phyloP scores from a whole-genome alignment of 495 filamentous ascomycete genomes.

The Podospora tetraspora region DNA sequence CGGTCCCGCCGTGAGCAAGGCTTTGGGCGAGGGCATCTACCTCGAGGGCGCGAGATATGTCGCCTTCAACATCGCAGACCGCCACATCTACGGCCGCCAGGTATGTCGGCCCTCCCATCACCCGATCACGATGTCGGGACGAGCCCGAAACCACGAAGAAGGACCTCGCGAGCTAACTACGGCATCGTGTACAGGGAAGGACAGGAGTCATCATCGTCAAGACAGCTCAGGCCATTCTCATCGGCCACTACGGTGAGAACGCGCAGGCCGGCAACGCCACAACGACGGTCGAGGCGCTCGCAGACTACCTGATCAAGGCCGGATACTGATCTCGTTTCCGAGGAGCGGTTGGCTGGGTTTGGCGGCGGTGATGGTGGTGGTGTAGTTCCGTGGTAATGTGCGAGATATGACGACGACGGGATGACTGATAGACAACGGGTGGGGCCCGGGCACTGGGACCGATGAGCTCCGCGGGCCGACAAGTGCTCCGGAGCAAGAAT shows the following conservation, averaged over 20 bases:
- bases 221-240: constrained; percentile 76
- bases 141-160: not conserved
- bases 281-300: constrained; percentile 60
- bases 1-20: constrained; percentile 43
- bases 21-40: constrained; percentile 58
- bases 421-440: not conserved
- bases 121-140: not conserved
- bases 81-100: constrained; percentile 80
- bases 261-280: constrained; percentile 61
- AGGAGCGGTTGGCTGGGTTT: not conserved
- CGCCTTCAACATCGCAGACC: constrained; percentile 63
- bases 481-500: not conserved
- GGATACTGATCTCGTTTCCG: constrained; percentile 53
- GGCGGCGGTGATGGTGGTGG: not conserved
- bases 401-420: constrained; percentile 1
- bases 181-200: constrained; percentile 55
- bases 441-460: constrained; percentile 1
- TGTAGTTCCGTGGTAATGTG: not conserved
- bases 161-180: not conserved
- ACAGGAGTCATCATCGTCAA: constrained; percentile 74
- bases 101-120: constrained; percentile 42
- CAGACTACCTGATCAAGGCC: constrained; percentile 64
- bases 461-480: not conserved
- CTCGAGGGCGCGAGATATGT: constrained; percentile 68
- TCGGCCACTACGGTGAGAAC: constrained; percentile 75